Evolutionary conservation across 2,329 filamentous ascomycete species (phyloP), one percentile per base, ranked within the genome.

Genomic region (Penicillium olsonii): DNA sequence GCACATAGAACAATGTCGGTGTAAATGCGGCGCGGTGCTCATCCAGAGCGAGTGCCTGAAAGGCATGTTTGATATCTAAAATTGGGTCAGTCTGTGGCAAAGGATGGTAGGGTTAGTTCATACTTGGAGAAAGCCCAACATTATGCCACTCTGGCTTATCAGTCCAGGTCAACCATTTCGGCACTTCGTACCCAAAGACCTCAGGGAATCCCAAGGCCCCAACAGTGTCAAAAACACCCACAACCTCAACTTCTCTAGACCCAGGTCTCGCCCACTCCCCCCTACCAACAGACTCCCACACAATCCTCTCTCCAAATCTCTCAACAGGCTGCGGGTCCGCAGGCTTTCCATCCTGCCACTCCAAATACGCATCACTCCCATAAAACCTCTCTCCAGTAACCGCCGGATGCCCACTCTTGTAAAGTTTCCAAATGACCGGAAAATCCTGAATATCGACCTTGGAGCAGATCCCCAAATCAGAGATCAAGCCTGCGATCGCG

Each of bases 1-100:
- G 71, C 26, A 78, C 73, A 42, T 77, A 74, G 78, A 79, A 83
- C 0, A 82, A 62, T 0, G 79, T 78, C 0, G 80, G 79, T 0
- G 70, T 69, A 54, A 80, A 83, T 0, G 79, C 75, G 9, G 57
- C 56, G 15, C 70, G 62, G 27, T 67, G 63, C 49, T 73, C 71
- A 44, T 74, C 71, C 3, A 74, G 55, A 1, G 68, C 66, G 10
- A 74, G 51, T 9, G 70, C 70, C 29, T 74, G 70, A 53, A 71
- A 74, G 7, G 70, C 71, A 47, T 71, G 60, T 38, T 64, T 59
- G 19, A 73, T 65, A 34, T 67, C 62, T 59, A 44, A 1, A 10
- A 14, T 18, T 22, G 3, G 18, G 27, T 52, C 17, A 52, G 18
- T 2, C 3, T 14, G 17, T 15, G 6, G 12, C 15, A 2, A 11